These are phyloP conservation scores for Aspergillus neotritici DNA, from an alignment of 2,329 filamentous ascomycete genomes.

Conservation along the genomic window DNA sequence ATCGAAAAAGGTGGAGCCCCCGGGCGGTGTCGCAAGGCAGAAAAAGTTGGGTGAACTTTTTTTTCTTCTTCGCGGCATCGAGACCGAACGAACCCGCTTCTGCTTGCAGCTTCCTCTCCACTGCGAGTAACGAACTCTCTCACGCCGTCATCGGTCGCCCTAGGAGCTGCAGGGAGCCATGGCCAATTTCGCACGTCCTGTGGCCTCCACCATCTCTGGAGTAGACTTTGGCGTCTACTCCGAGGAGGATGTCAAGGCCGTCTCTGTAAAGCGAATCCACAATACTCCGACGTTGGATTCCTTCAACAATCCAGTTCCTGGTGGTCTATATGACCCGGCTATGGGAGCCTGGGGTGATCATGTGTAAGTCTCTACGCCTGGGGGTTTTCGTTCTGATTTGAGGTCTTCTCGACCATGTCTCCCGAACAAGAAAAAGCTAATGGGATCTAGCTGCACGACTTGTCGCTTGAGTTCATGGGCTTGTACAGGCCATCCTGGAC, in stretches of 20 bases:
- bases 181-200: constrained; percentile 60
- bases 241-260: constrained; percentile 71
- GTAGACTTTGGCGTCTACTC: constrained; percentile 88
- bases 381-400: constrained; percentile 5
- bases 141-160: constrained; percentile 32
- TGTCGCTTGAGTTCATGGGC: constrained; percentile 75
- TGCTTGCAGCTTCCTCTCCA: constrained; percentile 9
- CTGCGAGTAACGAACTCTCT: constrained; percentile 14
- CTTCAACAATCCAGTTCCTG: constrained; percentile 79
- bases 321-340: constrained; percentile 87
- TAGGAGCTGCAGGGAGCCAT: constrained; percentile 34
- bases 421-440: constrained; percentile 15
- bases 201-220: constrained; percentile 74
- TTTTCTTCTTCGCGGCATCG: constrained; percentile 25
- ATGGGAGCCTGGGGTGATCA: constrained; percentile 85
- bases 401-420: constrained; percentile 7
- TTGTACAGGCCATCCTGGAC: constrained; percentile 89
- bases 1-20: constrained; percentile 6
- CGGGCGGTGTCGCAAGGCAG: constrained; percentile 33
- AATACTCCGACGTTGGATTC: constrained; percentile 93
- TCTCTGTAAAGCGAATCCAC: constrained; percentile 91
- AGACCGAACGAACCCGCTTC: constrained; percentile 25
- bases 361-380: constrained; percentile 53
- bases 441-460: constrained; percentile 68
- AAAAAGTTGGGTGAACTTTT: constrained; percentile 35